Evolutionary conservation across 208 protist genomes (phyloP).

Genomic region (Leishmania lainsoni): DNA sequence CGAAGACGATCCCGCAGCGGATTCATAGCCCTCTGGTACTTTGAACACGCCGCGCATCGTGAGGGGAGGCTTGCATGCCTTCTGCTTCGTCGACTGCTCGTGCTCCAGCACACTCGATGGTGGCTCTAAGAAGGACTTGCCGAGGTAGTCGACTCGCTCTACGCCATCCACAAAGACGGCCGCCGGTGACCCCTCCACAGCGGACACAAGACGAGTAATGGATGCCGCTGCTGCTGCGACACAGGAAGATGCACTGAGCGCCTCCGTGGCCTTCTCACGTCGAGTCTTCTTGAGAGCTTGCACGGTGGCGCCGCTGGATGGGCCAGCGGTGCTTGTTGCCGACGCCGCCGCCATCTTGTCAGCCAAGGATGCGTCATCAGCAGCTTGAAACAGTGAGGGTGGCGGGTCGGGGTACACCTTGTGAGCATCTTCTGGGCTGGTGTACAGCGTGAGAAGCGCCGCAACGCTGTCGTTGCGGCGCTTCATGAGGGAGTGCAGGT

Average conservation of each 20-base stretch:
- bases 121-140: conserved; percentile 73
- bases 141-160: conserved; percentile 70
- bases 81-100: conserved; percentile 20
- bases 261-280: conserved; percentile 16
- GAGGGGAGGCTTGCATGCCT: conserved; percentile 49
- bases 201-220: conserved; percentile 7
- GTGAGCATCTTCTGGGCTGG: conserved; percentile 42
- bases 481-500: conserved; percentile 9
- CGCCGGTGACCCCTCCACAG: conserved; percentile 11
- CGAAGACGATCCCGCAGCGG: conserved; percentile 11
- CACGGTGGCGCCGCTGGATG: conserved; percentile 2
- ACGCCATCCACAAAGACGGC: conserved; percentile 50
- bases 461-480: conserved; percentile 7
- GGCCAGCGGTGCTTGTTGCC: not conserved
- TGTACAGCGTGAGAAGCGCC: conserved; percentile 40
- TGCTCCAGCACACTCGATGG: conserved; percentile 50
- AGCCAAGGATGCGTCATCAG: not conserved
- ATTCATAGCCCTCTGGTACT: conserved; percentile 11
- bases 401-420: conserved; percentile 48
- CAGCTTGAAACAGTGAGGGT: conserved; percentile 8
- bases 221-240: not conserved
- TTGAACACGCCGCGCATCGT: conserved; percentile 52
- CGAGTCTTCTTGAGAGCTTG: conserved; percentile 23
- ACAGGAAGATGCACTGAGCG: conserved; percentile 10
- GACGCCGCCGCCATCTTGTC: not conserved